These are phyloP conservation scores for Globisporangium takayamanum DNA, from an alignment of 352 stramenopile genomes.

Conservation along the genomic window DNA sequence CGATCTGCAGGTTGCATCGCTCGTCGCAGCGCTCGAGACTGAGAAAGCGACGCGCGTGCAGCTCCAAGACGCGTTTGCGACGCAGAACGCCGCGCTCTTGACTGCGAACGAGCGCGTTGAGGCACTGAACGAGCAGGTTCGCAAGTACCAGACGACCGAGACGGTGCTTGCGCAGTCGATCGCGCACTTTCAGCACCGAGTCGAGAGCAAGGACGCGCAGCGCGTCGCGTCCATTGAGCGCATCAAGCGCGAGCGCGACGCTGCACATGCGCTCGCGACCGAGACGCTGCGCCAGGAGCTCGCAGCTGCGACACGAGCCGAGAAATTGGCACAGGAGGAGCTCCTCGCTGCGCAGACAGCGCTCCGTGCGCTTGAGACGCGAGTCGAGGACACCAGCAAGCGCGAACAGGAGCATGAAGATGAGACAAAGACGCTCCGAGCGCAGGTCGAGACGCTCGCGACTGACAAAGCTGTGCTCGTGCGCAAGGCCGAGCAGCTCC, in stretches of 20 bases:
- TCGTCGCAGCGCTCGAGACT: conserved; percentile 49
- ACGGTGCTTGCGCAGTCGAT: conserved; percentile 65
- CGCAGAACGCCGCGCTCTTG: conserved; percentile 37
- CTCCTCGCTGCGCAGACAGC: conserved; percentile 26
- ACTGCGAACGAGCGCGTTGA: conserved; percentile 37
- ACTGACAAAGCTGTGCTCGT: conserved; percentile 63
- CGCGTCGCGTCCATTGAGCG: conserved; percentile 35
- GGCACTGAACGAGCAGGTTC: conserved; percentile 34
- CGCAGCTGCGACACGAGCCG: conserved; percentile 14
- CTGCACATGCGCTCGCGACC: conserved; percentile 26
- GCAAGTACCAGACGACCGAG: conserved; percentile 71
- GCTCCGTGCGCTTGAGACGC: conserved; percentile 23
- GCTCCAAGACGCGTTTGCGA: conserved; percentile 29
- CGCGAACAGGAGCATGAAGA: conserved; percentile 20
- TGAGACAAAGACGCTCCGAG: conserved; percentile 25
- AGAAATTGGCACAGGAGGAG: conserved; percentile 28
- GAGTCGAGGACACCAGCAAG: conserved; percentile 12
- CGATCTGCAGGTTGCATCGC: conserved; percentile 35
- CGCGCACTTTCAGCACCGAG: conserved; percentile 58
- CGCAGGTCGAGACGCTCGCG: conserved; percentile 35
- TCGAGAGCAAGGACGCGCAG: conserved; percentile 53
- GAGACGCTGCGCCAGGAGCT: conserved; percentile 28
- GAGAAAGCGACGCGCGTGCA: conserved; percentile 39
- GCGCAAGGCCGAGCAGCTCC: conserved; percentile 53
- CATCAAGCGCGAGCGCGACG: conserved; percentile 32